A percentile compares a stretch with the other conserved stretches of the same genome.
These are phyloP conservation scores for Aphanocladium album DNA, from an alignment of 2,329 filamentous ascomycete genomes.

Conservation along the genomic window DNA sequence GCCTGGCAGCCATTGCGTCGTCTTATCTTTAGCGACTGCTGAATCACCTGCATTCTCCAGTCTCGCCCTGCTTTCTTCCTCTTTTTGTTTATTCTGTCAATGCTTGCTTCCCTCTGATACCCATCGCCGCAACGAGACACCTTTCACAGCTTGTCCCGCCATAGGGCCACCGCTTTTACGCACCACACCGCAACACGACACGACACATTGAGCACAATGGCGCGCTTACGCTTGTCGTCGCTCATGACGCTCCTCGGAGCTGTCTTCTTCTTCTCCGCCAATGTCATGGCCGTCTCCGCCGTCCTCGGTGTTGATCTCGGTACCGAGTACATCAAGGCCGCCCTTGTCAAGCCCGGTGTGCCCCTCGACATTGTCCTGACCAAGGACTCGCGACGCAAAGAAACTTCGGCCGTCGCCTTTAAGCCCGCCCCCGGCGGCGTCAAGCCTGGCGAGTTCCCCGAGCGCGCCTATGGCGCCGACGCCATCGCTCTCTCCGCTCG, in stretches of 20 bases:
- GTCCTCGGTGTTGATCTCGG: conserved; percentile 92
- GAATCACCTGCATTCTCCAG: neutral
- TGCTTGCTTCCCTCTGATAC: neutral
- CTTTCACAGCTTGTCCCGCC: neutral
- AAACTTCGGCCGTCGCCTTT: conserved; percentile 85
- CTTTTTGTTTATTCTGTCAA: neutral
- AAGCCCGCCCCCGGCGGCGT: conserved; percentile 70
- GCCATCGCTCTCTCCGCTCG: conserved; percentile 80
- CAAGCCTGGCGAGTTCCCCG: conserved; percentile 66
- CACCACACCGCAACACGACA: neutral
- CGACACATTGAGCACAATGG: conserved; percentile 23
- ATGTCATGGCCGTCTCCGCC: conserved; percentile 57
- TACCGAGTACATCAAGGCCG: conserved; percentile 94
- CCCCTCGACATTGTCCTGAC: conserved; percentile 97
- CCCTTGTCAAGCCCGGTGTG: conserved; percentile 91
- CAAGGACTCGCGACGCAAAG: conserved; percentile 96
- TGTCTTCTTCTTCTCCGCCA: conserved; percentile 31
- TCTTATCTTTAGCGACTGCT: neutral
- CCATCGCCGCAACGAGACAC: neutral
- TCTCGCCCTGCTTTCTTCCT: neutral
- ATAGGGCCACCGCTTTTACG: neutral
- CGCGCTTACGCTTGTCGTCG: conserved; percentile 29
- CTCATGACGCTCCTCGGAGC: conserved; percentile 35
- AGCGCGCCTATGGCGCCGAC: conserved; percentile 87
- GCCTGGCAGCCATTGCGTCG: neutral